A percentile compares a stretch with the other conserved stretches of the same genome.
Evolutionary conservation across 331 rosid genomes (phyloP).

Genomic region (Spiraea crenata): DNA sequence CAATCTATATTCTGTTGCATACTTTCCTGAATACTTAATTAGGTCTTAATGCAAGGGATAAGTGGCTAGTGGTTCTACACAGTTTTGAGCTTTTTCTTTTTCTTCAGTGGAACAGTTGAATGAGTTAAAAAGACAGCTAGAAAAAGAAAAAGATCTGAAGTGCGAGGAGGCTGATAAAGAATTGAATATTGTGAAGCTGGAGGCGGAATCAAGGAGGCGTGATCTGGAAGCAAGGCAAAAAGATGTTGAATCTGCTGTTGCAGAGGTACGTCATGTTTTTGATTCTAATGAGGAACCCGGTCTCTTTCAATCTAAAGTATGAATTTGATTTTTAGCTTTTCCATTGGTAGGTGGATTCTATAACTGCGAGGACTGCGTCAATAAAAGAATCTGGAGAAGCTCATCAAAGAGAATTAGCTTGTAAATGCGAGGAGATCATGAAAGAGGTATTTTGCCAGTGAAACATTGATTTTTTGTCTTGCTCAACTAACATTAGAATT

Average conservation of each 20-base stretch:
- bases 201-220: constrained; percentile 59
- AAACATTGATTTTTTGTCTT: background rate
- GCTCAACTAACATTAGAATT: background rate
- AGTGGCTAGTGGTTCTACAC: background rate
- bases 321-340: constrained; percentile 15
- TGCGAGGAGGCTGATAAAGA: constrained; percentile 57
- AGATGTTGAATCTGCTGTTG: constrained; percentile 56
- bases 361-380: constrained; percentile 36
- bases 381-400: constrained; percentile 46
- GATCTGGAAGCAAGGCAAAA: constrained; percentile 58
- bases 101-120: constrained; percentile 55
- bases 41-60: background rate
- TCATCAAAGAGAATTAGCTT: constrained; percentile 40
- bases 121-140: constrained; percentile 50
- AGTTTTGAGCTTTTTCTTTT: constrained; percentile 10
- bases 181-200: constrained; percentile 41
- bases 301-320: background rate
- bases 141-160: constrained; percentile 49
- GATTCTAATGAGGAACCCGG: background rate
- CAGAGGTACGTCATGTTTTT: constrained; percentile 43
- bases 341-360: constrained; percentile 54
- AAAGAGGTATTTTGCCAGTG: constrained; percentile 45
- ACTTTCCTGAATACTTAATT: background rate
- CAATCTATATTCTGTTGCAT: constrained; percentile 1
- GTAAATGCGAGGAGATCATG: constrained; percentile 45